phyloP scores from a whole-genome alignment of 306 rosid species.

The Fragaria ananassa region DNA sequence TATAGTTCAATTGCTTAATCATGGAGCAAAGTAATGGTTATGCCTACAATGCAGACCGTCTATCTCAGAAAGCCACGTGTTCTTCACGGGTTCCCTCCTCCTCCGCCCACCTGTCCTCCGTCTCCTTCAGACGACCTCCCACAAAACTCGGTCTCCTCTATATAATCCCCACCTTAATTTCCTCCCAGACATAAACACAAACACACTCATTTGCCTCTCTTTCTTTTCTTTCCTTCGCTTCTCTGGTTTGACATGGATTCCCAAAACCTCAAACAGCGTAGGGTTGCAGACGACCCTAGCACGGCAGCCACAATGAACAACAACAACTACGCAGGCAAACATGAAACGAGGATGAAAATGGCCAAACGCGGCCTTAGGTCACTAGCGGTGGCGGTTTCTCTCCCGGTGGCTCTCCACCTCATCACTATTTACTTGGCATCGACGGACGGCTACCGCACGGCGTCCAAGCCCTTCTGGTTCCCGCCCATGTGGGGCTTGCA shows the following conservation, averaged over 20 bases:
- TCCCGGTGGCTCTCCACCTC: slow-evolving; percentile 53
- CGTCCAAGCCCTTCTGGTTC: slow-evolving; percentile 60
- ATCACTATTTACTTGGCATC: slow-evolving; percentile 34
- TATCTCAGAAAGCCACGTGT: slow-evolving; percentile 8
- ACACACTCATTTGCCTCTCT: not conserved
- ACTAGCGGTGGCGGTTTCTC: slow-evolving; percentile 37
- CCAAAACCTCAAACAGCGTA: slow-evolving; percentile 43
- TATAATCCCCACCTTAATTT: slow-evolving; percentile 12
- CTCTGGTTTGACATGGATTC: slow-evolving; percentile 46
- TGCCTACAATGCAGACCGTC: not conserved
- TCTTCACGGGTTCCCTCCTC: not conserved
- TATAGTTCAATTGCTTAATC: not conserved
- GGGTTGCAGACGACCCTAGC: slow-evolving; percentile 19
- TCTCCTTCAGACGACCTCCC: not conserved
- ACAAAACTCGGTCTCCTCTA: slow-evolving; percentile 23
- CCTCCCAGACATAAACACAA: not conserved
- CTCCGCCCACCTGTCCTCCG: slow-evolving; percentile 43
- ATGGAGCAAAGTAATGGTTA: not conserved
- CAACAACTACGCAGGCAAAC: slow-evolving; percentile 13
- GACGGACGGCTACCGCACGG: not conserved
- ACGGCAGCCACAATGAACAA: not conserved
- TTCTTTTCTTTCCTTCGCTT: slow-evolving; percentile 8
- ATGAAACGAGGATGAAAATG: slow-evolving; percentile 29
- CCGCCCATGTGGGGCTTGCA: slow-evolving; percentile 56
- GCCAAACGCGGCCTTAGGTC: slow-evolving; percentile 80